Evolutionary conservation across 257 asterid genomes (phyloP), one percentile per base, ranked within the genome.

Genomic region (Solanum pennellii): DNA sequence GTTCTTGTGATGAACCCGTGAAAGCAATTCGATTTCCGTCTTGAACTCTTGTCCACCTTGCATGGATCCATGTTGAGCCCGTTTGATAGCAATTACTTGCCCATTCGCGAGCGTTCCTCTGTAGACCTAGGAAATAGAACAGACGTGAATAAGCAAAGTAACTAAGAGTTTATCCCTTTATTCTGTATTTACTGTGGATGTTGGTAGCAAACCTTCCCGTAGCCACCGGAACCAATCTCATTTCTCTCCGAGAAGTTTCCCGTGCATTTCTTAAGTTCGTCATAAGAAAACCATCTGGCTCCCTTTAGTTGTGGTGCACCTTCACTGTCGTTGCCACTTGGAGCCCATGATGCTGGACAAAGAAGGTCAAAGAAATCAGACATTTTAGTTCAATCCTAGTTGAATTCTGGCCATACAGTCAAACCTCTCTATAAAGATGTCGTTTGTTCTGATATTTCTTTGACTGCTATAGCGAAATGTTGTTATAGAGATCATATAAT

Each of bases 291-390:
- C 98, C 98, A 95, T 89, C 98, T 92, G 1, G 99, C 96, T 44
- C 99, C 99, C 93, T 96, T 95, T 72, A 97, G 93, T 88, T 97
- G 99, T 13, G 99, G 99, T 29, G 98, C 99, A 16, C 98, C 95
- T 87, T 98, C 98, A 68, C 99, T 97, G 91, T 96, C 98, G 27
- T 91, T 91, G 8, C 96, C 94, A 59, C 96, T 94, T 7, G 99
- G 94, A 82, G 92, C 96, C 99, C 99, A 97, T 12, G 98, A 95
- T 73, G 94, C 99, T 97, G 87, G 37, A 56, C 39, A 41, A 45
- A 29, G 23, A 89, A 89, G n/a, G 39, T 85, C 71, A 39, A 89
- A 84, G 41, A 84, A 88, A 86, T 69, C 39, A 69, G 82, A 69
- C 82, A 37, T 18, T 39, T 68, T 83, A 85, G 72, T 9, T 37